These are phyloP conservation scores for Exophiala spinifera DNA, from an alignment of 2,329 filamentous ascomycete genomes.

Conservation along the genomic window DNA sequence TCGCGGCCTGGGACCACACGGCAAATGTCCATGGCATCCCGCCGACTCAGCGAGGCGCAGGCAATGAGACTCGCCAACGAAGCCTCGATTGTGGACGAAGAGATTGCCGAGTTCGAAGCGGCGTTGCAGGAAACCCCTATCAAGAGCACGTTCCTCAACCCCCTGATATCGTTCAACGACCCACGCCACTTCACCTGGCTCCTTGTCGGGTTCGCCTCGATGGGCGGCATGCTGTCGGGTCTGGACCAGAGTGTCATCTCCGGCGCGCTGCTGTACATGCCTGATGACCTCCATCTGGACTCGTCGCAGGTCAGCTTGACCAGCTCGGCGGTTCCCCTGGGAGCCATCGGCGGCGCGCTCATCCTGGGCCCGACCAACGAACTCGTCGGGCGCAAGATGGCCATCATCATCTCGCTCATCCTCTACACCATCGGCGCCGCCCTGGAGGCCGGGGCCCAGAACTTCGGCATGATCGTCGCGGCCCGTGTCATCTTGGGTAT, in stretches of 20 bases:
- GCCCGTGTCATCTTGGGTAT: constrained; percentile 66
- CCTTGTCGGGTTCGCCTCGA: constrained; percentile 68
- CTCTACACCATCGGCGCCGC: constrained; percentile 69
- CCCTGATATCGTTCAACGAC: constrained; percentile 56
- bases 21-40: constrained; percentile 14
- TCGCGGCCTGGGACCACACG: neutral
- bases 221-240: constrained; percentile 70
- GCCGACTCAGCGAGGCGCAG: constrained; percentile 24
- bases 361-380: constrained; percentile 67
- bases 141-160: constrained; percentile 24
- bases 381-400: constrained; percentile 62
- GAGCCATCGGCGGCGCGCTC: constrained; percentile 67
- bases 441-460: constrained; percentile 64
- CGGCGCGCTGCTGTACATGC: constrained; percentile 66
- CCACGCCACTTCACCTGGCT: constrained; percentile 66
- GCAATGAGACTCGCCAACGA: constrained; percentile 27
- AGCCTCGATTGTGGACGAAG: constrained; percentile 31
- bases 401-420: constrained; percentile 66
- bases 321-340: constrained; percentile 68
- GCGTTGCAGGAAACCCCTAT: constrained; percentile 29
- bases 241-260: constrained; percentile 71
- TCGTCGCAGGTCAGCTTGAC: constrained; percentile 61
- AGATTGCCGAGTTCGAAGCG: constrained; percentile 35
- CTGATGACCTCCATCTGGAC: constrained; percentile 55
- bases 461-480: constrained; percentile 68